phyloP scores from a whole-genome alignment of 2,329 filamentous ascomycete species.

The Colletotrichum acutatum region DNA sequence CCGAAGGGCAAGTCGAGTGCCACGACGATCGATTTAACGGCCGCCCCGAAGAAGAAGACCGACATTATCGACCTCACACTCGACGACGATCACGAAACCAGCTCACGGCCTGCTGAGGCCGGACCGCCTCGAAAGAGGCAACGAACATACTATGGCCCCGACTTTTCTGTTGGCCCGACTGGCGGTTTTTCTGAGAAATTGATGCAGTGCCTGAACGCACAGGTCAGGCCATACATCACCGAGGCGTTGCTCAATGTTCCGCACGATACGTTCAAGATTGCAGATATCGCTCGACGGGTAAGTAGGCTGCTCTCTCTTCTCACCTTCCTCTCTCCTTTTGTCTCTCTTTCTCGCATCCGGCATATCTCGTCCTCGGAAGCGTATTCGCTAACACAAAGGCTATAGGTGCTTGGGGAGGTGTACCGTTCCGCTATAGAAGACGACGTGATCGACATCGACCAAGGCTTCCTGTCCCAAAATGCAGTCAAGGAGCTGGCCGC shows the following conservation, averaged over 20 bases:
- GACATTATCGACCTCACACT: constrained; percentile 43
- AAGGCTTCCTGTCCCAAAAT: background rate
- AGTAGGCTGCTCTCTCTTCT: background rate
- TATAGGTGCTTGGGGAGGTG: constrained; percentile 8
- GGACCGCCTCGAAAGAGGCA: constrained; percentile 46
- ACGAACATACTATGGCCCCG: constrained; percentile 39
- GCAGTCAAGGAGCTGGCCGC: background rate
- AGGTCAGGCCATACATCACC: constrained; percentile 48
- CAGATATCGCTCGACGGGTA: constrained; percentile 47
- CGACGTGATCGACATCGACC: background rate
- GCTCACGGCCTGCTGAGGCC: background rate
- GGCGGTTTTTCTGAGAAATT: constrained; percentile 30
- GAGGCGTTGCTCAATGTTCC: constrained; percentile 41
- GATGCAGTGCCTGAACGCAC: constrained; percentile 41
- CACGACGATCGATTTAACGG: background rate
- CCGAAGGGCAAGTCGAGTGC: background rate
- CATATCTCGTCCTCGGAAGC: no score
- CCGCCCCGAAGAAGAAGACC: constrained; percentile 15
- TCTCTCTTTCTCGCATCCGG: no score
- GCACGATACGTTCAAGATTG: constrained; percentile 37
- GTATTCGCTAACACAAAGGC: background rate
- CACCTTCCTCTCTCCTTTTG: background rate
- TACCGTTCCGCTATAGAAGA: no score
- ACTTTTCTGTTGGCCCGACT: constrained; percentile 1
- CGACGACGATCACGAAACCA: constrained; percentile 26